phyloP scores from a whole-genome alignment of 2,329 filamentous ascomycete genomes.

The Neonectria punicea region DNA sequence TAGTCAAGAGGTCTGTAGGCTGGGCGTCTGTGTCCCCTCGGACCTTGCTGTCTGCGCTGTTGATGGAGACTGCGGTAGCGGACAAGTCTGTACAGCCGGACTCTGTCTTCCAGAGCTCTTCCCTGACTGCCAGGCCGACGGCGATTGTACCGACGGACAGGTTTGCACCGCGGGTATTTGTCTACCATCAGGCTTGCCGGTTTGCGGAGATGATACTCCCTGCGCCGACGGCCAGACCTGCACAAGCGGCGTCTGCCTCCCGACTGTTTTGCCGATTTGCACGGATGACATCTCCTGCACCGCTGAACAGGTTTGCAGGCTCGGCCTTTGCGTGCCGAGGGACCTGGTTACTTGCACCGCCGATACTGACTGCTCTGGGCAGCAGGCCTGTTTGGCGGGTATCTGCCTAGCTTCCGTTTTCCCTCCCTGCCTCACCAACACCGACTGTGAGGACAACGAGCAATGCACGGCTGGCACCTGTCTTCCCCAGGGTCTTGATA shows the following conservation, averaged over 20 bases:
- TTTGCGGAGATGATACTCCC: background rate
- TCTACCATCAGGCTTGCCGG: background rate
- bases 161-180: conserved; percentile 3
- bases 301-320: conserved; percentile 16
- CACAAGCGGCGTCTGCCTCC: conserved; percentile 4
- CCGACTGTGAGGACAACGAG: background rate
- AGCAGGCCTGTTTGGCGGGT: conserved; percentile 2
- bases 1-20: conserved; percentile 1
- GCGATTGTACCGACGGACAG: background rate
- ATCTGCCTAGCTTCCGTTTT: conserved; percentile 2
- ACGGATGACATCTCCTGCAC: conserved; percentile 7
- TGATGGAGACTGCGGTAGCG: background rate
- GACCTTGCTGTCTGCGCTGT: conserved; percentile 1
- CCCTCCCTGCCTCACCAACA: background rate
- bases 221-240: conserved; percentile 6
- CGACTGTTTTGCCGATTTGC: conserved; percentile 6
- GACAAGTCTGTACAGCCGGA: conserved; percentile 10
- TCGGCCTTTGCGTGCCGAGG: conserved; percentile 13
- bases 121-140: conserved; percentile 6
- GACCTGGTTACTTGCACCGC: background rate
- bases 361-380: conserved; percentile 3
- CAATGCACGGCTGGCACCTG: conserved; percentile 7
- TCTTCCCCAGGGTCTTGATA: conserved; percentile 4
- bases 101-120: conserved; percentile 18
- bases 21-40: conserved; percentile 5